Conservation (phyloP, 495 filamentous ascomycete genomes). For the Sporormia fimetaria region DNA sequence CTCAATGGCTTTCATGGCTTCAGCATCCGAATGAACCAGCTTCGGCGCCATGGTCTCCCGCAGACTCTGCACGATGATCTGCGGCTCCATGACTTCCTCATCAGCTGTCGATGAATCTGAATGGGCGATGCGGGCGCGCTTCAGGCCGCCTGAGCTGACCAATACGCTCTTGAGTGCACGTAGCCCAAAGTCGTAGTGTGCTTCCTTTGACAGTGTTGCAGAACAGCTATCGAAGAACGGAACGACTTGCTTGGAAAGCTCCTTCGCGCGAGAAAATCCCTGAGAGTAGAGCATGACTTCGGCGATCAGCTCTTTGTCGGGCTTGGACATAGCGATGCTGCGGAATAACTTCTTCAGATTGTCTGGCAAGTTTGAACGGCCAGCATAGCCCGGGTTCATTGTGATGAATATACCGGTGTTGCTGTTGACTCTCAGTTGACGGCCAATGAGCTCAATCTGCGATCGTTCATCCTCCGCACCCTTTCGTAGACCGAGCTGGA, state of each 20-base stretch:
- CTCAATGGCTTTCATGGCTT: slow-evolving; percentile 77
- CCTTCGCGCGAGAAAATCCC: slow-evolving; percentile 91
- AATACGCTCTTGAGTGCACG: slow-evolving; percentile 97
- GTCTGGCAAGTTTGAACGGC: slow-evolving; percentile 92
- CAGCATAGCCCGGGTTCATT: slow-evolving; percentile 99
- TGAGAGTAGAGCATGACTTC: slow-evolving; percentile 99
- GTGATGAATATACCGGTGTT: slow-evolving; percentile 99
- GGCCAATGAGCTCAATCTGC: slow-evolving; percentile 86
- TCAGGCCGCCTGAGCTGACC: slow-evolving; percentile 90
- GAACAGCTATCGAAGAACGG: slow-evolving; percentile 94
- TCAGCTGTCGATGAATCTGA: slow-evolving; percentile 46
- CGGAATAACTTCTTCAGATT: slow-evolving; percentile 99
- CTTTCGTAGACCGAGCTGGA: slow-evolving; percentile 85
- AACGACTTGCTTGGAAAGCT: slow-evolving; percentile 83
- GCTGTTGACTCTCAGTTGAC: slow-evolving; percentile 71
- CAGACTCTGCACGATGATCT: slow-evolving; percentile 96
- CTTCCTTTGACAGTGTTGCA: slow-evolving; percentile 75
- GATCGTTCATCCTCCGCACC: slow-evolving; percentile 63
- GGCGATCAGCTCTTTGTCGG: slow-evolving; percentile 97
- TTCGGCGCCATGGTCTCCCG: slow-evolving; percentile 98
- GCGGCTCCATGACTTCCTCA: slow-evolving; percentile 76
- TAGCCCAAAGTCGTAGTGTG: slow-evolving; percentile 96
- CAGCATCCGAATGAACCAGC: slow-evolving; percentile 80
- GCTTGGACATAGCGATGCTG: slow-evolving; percentile 98
- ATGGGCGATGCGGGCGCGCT: slow-evolving; percentile 58